Evolutionary conservation across 805 yeast genomes (phyloP).

Genomic region (Starmerella sp.): DNA sequence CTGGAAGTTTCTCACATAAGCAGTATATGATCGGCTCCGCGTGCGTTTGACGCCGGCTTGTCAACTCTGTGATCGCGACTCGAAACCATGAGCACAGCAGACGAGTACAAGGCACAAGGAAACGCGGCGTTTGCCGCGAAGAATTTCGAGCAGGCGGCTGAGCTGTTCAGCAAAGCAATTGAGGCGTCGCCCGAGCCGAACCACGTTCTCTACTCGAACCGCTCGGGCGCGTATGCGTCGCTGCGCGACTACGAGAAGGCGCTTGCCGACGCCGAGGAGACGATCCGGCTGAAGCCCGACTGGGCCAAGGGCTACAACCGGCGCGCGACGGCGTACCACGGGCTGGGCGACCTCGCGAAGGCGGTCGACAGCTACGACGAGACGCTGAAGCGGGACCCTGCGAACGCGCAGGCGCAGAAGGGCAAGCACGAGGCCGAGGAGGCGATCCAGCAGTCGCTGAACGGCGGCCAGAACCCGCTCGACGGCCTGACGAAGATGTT

Average conservation of each 20-base stretch:
- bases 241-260: constrained; percentile 64
- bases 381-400: constrained; percentile 78
- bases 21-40: background rate
- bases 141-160: constrained; percentile 70
- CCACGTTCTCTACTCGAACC: constrained; percentile 85
- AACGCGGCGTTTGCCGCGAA: constrained; percentile 86
- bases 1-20: constrained; percentile 6
- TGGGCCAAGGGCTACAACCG: constrained; percentile 97
- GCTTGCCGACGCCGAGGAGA: constrained; percentile 70
- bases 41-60: background rate
- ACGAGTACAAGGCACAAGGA: constrained; percentile 64
- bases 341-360: constrained; percentile 78
- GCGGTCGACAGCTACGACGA: constrained; percentile 89
- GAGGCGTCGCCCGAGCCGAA: constrained; percentile 64
- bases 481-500: constrained; percentile 74
- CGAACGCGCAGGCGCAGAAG: constrained; percentile 74
- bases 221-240: constrained; percentile 86
- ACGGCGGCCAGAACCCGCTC: constrained; percentile 36
- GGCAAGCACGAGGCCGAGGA: constrained; percentile 64
- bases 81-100: constrained; percentile 16
- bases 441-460: constrained; percentile 42
- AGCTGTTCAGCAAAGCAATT: constrained; percentile 73
- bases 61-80: background rate
- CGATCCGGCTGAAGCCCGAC: constrained; percentile 64
- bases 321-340: constrained; percentile 84